Base-by-base conservation (phyloP, 345 rosid species). In the Moringa oleifera region DNA sequence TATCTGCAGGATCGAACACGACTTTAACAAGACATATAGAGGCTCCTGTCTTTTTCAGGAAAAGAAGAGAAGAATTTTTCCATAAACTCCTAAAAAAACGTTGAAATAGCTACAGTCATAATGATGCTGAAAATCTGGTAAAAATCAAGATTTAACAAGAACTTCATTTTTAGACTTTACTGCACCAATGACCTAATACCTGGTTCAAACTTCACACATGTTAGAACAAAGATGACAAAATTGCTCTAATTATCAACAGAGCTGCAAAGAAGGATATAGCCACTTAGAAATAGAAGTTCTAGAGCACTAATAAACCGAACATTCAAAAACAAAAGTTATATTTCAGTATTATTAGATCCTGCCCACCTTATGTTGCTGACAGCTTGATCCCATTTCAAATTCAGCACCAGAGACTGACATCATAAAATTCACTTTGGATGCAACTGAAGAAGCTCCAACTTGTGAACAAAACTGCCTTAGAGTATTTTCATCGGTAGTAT, bases 311-410 rank as follows among this genome's bases (percentile, higher is more conserved):
- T 41, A 41, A 7, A 41, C 47, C 13, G 17, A 41, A 41, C 12
- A 41, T 5, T 41, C 47, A 41, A 41, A 41, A 41, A 16, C 6
- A 41, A 41, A 41, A 7, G 12, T 41, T 51, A 58, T 28, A 13
- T 50, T 65, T 47, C 4, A 57, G 46, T 50, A 51, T 33, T 31
- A 31, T 47, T 25, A 47, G 53, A 54, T 53, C 22, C 7, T 24
- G 20, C 72, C 55, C 61, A 76, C 86, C 81, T 72, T 54, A 52
- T 52, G 50, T 64, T 15, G 73, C 71, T 69, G 75, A 62, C 61
- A 57, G 69, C 64, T 72, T 23, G 72, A 69, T 54, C 65, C 75
- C 22, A 64, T 25, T 51, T 65, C 68, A 65, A 20, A 41, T 60
- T 71, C 72, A 19, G 64, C 46, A 16, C 70, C 56, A 18, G 75